Base-by-base conservation (phyloP, 495 filamentous ascomycete genomes). In the Podospora australis region DNA sequence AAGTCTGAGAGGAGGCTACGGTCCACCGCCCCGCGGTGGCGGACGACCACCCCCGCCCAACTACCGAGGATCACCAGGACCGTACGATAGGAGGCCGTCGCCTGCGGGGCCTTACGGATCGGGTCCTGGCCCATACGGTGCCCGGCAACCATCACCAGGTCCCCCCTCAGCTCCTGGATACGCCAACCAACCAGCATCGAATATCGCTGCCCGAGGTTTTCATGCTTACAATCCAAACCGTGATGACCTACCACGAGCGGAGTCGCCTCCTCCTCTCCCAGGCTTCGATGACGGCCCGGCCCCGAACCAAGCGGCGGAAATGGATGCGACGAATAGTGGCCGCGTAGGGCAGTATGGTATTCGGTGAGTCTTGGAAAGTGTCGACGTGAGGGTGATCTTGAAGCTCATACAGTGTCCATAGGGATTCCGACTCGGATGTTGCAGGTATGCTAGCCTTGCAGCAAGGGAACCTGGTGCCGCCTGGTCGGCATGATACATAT, bases 271-370 rank as follows among this genome's bases (percentile, higher is more conserved):
- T 6, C 84, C 84, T 5, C 65, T 85, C 54, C 80, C 83, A 6
- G 65, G 67, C 32, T 51, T 78, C 10, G 74, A 80, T 21, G 59
- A 70, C 35, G 61, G 42, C 5, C 51, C 63, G 11, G 60, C 67
- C 13, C 71, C 84, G 17, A 84, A 84, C n/a, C 84, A 88, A 56
- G 87, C 87, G 1, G 77, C 90, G 40, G 89, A 91, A 61, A 91
- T 95, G 88, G 83, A 88, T 70, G 71, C 86, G 53, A 56, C 73
- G 53, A 74, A 73, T 1, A 75, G 75, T n/a, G 77, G 68, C 48
- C 75, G 55, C 22, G 70, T 68, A 55, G 71, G 65, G 16, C 76
- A 70, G 55, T 77, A 70, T 50, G 68, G 70, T 32, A 66, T 82
- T 13, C 69, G 81, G n/a, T n/a, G n/a, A n/a, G n/a, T n/a, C n/a